phyloP scores from a whole-genome alignment of 257 asterid genomes.

The Cordia subcordata region DNA sequence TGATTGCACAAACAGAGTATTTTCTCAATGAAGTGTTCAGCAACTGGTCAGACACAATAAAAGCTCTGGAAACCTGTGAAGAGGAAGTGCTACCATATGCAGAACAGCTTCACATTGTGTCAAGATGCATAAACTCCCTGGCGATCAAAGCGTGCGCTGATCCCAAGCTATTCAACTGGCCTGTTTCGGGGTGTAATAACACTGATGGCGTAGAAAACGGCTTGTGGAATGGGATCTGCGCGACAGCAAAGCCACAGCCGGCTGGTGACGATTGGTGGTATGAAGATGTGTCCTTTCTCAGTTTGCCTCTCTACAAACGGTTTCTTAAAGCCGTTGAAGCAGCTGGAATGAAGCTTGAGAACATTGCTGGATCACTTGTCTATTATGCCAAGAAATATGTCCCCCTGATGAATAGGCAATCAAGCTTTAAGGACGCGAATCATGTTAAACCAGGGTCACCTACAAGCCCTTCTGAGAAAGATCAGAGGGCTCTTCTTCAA shows the following conservation, averaged over 20 bases:
- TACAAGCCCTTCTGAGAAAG: slow-evolving; percentile 72
- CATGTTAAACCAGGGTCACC: slow-evolving; percentile 33
- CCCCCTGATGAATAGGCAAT: slow-evolving; percentile 74
- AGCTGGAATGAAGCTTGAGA: slow-evolving; percentile 60
- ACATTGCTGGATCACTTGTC: slow-evolving; percentile 59
- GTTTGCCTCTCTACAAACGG: slow-evolving; percentile 57
- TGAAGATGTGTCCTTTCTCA: slow-evolving; percentile 75
- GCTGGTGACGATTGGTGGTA: slow-evolving; percentile 79
- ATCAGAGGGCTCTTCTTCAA: slow-evolving; percentile 71
- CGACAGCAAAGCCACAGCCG: slow-evolving; percentile 17
- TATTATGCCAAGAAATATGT: slow-evolving; percentile 74
- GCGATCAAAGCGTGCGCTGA: slow-evolving; percentile 75
- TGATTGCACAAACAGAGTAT: slow-evolving; percentile 51
- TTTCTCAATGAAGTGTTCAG: slow-evolving; percentile 57
- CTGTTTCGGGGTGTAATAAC: slow-evolving; percentile 32
- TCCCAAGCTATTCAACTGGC: slow-evolving; percentile 53
- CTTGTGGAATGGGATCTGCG: slow-evolving; percentile 64
- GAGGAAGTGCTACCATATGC: slow-evolving; percentile 59
- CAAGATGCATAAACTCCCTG: slow-evolving; percentile 74
- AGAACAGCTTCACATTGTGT: slow-evolving; percentile 66
- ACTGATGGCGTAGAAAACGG: slow-evolving; percentile 18
- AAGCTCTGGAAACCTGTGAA: slow-evolving; percentile 77
- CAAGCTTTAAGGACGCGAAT: slow-evolving; percentile 54
- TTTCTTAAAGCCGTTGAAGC: slow-evolving; percentile 65
- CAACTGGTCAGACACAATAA: slow-evolving; percentile 77